Percentiles rank a stretch among this genome's conserved stretches.
Conservation (phyloP, 2,329 filamentous ascomycete species). For the Thermothelomyces thermophilus region DNA sequence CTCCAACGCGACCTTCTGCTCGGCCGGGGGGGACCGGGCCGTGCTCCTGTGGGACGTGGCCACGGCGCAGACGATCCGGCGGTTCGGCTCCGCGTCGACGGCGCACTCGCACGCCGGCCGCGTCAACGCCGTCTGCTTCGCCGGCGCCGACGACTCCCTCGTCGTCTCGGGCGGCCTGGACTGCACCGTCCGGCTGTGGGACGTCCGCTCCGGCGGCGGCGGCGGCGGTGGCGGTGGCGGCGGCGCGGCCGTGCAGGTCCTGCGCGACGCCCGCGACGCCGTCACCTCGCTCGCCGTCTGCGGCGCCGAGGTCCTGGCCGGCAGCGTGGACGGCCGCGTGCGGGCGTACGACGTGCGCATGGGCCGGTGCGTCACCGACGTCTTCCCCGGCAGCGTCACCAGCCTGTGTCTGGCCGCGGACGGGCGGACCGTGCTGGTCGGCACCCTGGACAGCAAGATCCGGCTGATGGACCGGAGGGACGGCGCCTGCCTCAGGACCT, state of each 20-base stretch:
- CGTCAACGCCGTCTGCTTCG: constrained; percentile 74
- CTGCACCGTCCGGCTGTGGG: constrained; percentile 71
- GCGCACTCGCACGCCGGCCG: constrained; percentile 58
- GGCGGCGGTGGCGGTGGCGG: constrained; percentile 26
- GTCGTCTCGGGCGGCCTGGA: constrained; percentile 70
- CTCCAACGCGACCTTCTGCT: constrained; percentile 80
- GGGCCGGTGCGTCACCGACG: constrained; percentile 64
- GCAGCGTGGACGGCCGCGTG: constrained; percentile 78
- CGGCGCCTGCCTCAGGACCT: constrained; percentile 68
- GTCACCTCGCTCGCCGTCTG: constrained; percentile 46
- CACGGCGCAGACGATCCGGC: constrained; percentile 66
- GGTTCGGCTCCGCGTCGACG: constrained; percentile 61
- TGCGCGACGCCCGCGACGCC: constrained; percentile 66
- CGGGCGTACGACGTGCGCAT: constrained; percentile 76
- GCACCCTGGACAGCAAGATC: constrained; percentile 67
- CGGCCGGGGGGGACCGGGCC: constrained; percentile 80
- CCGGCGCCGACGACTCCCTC: constrained; percentile 66
- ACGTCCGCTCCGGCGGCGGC: constrained; percentile 43
- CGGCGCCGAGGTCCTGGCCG: constrained; percentile 57
- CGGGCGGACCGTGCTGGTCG: constrained; percentile 67
- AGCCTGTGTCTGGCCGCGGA: constrained; percentile 65
- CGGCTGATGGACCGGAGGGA: constrained; percentile 73
- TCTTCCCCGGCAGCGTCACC: constrained; percentile 66
- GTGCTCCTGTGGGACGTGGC: constrained; percentile 95
- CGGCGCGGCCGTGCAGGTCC: constrained; percentile 62